phyloP scores from a whole-genome alignment of 768 basidiomycete genomes.

The Hericium erinaceus region DNA sequence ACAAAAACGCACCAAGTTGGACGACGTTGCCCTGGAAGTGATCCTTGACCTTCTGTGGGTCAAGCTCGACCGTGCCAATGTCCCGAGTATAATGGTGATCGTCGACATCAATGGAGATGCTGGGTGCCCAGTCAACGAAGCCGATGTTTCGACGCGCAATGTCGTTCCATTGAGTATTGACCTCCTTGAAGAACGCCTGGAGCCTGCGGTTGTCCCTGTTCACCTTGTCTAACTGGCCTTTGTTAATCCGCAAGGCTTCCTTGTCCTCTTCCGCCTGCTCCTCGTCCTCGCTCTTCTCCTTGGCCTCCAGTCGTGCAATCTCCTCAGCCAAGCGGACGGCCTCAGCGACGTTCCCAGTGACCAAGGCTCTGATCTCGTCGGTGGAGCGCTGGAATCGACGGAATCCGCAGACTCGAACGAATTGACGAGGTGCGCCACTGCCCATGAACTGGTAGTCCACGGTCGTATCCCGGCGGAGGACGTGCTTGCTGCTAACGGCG shows the following conservation, averaged over 20 bases:
- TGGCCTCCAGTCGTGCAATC: conserved; percentile 18
- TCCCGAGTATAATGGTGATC: conserved; percentile 18
- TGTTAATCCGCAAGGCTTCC: conserved; percentile 5
- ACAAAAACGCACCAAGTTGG: conserved; percentile 21
- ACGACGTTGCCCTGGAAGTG: conserved; percentile 24
- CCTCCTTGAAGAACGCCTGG: conserved; percentile 17
- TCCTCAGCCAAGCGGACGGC: conserved; percentile 15
- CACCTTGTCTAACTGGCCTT: conserved; percentile 12
- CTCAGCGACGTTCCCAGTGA: conserved; percentile 7
- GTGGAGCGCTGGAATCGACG: conserved; percentile 14
- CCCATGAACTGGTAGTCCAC: conserved; percentile 6
- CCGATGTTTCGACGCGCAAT: conserved; percentile 18
- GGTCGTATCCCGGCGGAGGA: conserved; percentile 19
- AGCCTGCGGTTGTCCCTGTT: conserved; percentile 15
- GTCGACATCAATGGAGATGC: conserved; percentile 16
- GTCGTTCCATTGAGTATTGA: conserved; percentile 16
- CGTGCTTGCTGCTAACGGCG: conserved; percentile 22
- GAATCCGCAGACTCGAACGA: conserved; percentile 8
- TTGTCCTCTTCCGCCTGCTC: neutral
- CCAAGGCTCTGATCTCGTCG: conserved; percentile 18
- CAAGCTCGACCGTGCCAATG: conserved; percentile 20
- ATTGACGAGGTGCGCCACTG: conserved; percentile 15
- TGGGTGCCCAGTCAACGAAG: conserved; percentile 17
- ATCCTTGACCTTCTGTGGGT: conserved; percentile 19
- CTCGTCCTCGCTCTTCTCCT: conserved; percentile 17